Percentiles rank a stretch among this genome's conserved stretches.
These are phyloP conservation scores for Penicillium mononematosum DNA, from an alignment of 495 filamentous ascomycete genomes.

Conservation along the genomic window DNA sequence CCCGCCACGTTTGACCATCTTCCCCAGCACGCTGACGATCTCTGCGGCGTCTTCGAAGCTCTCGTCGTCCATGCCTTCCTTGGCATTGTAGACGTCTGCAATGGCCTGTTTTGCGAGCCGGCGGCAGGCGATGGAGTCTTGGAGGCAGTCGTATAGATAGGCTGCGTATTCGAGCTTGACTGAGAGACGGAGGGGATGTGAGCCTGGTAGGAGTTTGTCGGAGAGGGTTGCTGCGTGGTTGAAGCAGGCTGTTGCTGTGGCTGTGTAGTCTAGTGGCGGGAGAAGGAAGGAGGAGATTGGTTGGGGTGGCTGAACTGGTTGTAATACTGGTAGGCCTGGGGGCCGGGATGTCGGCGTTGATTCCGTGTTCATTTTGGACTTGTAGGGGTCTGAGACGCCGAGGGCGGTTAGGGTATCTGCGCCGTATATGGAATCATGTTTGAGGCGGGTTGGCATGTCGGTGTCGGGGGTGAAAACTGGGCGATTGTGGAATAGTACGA, in stretches of 20 bases:
- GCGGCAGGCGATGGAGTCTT: slow-evolving; percentile 72
- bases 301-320: slow-evolving; percentile 48
- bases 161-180: slow-evolving; percentile 93
- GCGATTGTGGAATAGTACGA: slow-evolving; percentile 90
- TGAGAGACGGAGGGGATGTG: slow-evolving; percentile 84
- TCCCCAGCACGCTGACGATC: slow-evolving; percentile 68
- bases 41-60: slow-evolving; percentile 78
- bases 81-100: slow-evolving; percentile 83
- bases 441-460: slow-evolving; percentile 29
- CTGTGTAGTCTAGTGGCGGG: slow-evolving; percentile 77
- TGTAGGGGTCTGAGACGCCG: neutral
- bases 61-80: slow-evolving; percentile 89
- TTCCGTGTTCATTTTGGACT: slow-evolving; percentile 1
- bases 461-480: slow-evolving; percentile 53
- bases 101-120: slow-evolving; percentile 79
- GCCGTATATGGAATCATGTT: slow-evolving; percentile 33
- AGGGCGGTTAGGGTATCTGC: slow-evolving; percentile 19
- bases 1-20: slow-evolving; percentile 71
- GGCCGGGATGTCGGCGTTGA: slow-evolving; percentile 23
- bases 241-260: slow-evolving; percentile 77
- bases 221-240: slow-evolving; percentile 72
- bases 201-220: slow-evolving; percentile 72
- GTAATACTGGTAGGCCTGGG: slow-evolving; percentile 33
- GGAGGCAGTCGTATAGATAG: slow-evolving; percentile 90
- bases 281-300: slow-evolving; percentile 65